These are phyloP conservation scores for Xylaria venustula DNA, from an alignment of 495 filamentous ascomycete genomes.

Conservation along the genomic window DNA sequence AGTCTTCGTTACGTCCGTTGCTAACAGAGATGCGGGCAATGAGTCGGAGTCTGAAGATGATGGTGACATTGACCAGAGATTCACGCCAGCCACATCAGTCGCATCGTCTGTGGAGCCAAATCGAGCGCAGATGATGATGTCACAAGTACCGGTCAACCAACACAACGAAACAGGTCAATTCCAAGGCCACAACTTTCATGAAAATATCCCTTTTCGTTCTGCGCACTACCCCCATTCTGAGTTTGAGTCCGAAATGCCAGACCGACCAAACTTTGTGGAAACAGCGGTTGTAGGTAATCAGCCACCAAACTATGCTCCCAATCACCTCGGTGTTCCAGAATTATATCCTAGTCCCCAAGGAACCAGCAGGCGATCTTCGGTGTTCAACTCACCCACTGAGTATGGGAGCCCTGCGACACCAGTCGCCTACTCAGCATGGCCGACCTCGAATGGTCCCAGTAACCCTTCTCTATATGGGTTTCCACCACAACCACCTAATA, in stretches of 20 bases:
- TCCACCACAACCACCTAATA: conserved; percentile 19
- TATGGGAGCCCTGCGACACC: conserved; percentile 32
- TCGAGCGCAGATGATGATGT: conserved; percentile 25
- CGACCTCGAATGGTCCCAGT: conserved; percentile 25
- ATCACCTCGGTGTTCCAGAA: conserved; percentile 32
- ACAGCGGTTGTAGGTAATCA: conserved; percentile 22
- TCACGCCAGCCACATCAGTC: conserved; percentile 20
- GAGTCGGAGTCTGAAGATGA: conserved; percentile 28
- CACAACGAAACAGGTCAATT: conserved; percentile 34
- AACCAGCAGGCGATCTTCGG: conserved; percentile 30
- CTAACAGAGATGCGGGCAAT: no score
- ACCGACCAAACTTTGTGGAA: conserved; percentile 36
- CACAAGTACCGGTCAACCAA: conserved; percentile 20
- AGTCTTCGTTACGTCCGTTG: conserved; percentile 39
- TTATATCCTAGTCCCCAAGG: conserved; percentile 38
- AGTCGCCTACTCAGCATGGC: conserved; percentile 31
- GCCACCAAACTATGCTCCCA: conserved; percentile 19
- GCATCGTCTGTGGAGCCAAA: conserved; percentile 25
- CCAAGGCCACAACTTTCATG: conserved; percentile 25
- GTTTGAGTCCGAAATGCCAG: conserved; percentile 28
- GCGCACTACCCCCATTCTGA: conserved; percentile 26
- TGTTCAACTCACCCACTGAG: conserved; percentile 35
- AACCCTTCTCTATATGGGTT: conserved; percentile 32
- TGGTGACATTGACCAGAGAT: conserved; percentile 20
- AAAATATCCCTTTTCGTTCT: conserved; percentile 30